Base-by-base conservation (phyloP, 441 rosid genomes). In the Populus hybrid region DNA sequence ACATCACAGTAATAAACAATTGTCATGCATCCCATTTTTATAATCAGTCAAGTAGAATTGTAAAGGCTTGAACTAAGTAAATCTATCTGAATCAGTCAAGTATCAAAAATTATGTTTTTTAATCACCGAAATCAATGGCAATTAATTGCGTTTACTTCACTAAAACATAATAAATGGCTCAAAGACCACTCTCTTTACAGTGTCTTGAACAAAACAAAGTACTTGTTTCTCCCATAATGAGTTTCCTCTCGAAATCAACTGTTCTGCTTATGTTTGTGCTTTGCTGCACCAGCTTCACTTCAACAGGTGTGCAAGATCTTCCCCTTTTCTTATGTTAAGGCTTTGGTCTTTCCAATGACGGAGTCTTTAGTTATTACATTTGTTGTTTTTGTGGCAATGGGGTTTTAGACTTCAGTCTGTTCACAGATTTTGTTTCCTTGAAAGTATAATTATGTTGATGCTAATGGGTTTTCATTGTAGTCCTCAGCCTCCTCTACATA, bases 231-330 rank as follows among this genome's bases (percentile, higher is more conserved):
- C 79, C 82, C 79, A 19, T 75, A 74, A 70, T 79, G 69, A 70
- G 82, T 77, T 69, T 69, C 61, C 80, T 87, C 77, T 76, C 82
- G 70, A 81, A 76, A 61, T 77, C 82, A 50, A 16, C 59, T 72
- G 65, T 79, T 82, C 79, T 86, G 69, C 65, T 91, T 30, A 4
- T 30, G 32, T 30, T 30, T 3, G 32, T 30, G 32, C 32, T 30
- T 30, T 30, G 32, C 32, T 30, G 32, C 32, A 30, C 32, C 32
- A 30, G 32, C 32, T 30, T 30, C 32, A 30, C 32, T 30, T 30
- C 32, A 30, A 30, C 32, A 3, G 32, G 32, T 30, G 76, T 14
- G 78, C 28, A 34, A 18, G 40, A 5, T 18, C 53, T 65, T 36
- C 14, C 0, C 61, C 21, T 53, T 28, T 7, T 4, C 67, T 53